A percentile compares a stretch with the other conserved stretches of the same genome.
Conservation (phyloP, 1,284 basidiomycete genomes). For the Cryptococcus sp. region DNA sequence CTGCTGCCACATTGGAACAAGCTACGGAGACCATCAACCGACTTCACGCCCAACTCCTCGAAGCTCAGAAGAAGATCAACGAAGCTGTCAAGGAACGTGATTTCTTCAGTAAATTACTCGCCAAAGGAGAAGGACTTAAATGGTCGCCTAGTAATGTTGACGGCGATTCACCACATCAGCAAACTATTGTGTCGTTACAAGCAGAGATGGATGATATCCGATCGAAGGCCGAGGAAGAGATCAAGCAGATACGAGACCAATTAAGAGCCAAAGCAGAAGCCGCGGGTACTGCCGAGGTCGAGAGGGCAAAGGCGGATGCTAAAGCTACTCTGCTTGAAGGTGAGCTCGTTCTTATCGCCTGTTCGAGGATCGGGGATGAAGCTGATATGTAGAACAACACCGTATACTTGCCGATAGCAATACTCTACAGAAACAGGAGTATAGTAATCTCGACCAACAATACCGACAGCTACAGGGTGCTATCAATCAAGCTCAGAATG, state of each 20-base stretch:
- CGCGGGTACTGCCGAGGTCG: constrained; percentile 60
- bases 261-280: constrained; percentile 63
- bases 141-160: constrained; percentile 23
- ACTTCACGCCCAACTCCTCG: constrained; percentile 68
- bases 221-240: constrained; percentile 63
- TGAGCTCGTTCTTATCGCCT: constrained; percentile 38
- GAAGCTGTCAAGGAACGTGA: constrained; percentile 84
- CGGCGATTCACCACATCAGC: constrained; percentile 14
- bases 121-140: constrained; percentile 39
- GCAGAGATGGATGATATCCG: constrained; percentile 60
- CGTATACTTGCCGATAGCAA: constrained; percentile 40
- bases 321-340: constrained; percentile 68
- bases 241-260: constrained; percentile 61
- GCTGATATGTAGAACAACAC: constrained; percentile 40
- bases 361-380: not conserved
- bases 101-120: constrained; percentile 68
- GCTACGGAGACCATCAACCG: constrained; percentile 80
- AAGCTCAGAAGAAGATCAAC: constrained; percentile 64
- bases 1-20: constrained; percentile 68
- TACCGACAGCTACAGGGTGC: constrained; percentile 34
- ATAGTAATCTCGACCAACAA: constrained; percentile 31
- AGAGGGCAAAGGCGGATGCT: constrained; percentile 73
- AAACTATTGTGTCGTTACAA: constrained; percentile 29
- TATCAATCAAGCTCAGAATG: constrained; percentile 30
- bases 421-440: constrained; percentile 41